Percentiles rank a stretch among this genome's conserved stretches.
Conservation (phyloP, 345 rosid species). For the Gossypium anomalum region DNA sequence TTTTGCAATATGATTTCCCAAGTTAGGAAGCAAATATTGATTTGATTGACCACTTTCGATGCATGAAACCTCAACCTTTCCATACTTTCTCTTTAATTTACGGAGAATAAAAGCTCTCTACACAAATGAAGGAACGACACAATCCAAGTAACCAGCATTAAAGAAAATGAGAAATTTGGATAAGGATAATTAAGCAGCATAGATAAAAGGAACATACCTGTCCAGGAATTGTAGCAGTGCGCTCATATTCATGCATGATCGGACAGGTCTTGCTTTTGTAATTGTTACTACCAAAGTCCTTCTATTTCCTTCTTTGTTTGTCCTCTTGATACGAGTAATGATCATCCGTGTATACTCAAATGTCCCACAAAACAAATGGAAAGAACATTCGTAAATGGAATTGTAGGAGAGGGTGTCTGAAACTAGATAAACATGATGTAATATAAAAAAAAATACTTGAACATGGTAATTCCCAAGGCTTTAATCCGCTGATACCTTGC, state of each 20-base stretch:
- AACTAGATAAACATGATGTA: neutral
- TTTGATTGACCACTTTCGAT: neutral
- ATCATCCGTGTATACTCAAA: constrained; percentile 7
- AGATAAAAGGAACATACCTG: constrained; percentile 2
- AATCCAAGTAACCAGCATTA: neutral
- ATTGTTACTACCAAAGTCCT: constrained; percentile 25
- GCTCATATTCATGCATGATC: constrained; percentile 33
- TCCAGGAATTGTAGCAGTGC: constrained; percentile 10
- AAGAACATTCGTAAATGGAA: neutral
- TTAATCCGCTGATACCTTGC: constrained; percentile 6
- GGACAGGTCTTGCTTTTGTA: constrained; percentile 22
- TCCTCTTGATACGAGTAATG: constrained; percentile 4
- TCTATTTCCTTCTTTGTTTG: constrained; percentile 26
- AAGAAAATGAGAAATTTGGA: no score
- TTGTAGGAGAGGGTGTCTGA: neutral
- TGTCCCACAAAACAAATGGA: neutral
- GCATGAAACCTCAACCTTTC: neutral
- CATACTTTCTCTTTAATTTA: constrained; percentile 13
- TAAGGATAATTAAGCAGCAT: neutral
- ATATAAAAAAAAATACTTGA: neutral
- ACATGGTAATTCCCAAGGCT: constrained; percentile 11
- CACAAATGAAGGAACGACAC: neutral
- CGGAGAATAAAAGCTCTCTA: constrained; percentile 6
- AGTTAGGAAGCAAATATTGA: constrained; percentile 10
- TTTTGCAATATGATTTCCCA: constrained; percentile 6